These are phyloP conservation scores for Lentinus tigrinus DNA, from an alignment of 768 basidiomycete genomes.

Conservation along the genomic window DNA sequence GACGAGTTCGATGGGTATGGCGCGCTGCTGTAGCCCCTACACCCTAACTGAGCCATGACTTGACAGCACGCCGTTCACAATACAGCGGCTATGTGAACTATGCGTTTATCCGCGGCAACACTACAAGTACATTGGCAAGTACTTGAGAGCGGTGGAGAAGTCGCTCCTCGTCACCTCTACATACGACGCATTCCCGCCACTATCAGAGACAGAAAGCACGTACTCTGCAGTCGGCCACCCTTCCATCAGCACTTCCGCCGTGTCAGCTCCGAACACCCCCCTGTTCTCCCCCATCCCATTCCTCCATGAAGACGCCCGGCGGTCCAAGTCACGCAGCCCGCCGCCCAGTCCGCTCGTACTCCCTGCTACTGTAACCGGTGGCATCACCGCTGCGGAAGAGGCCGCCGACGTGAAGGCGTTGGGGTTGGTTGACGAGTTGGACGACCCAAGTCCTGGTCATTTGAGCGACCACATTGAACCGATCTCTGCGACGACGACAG, in stretches of 20 bases:
- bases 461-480: constrained; percentile 79
- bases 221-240: constrained; percentile 28
- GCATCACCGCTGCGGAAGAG: constrained; percentile 32
- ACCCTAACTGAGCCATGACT: constrained; percentile 5
- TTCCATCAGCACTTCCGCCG: constrained; percentile 44
- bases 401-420: constrained; percentile 47
- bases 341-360: constrained; percentile 72
- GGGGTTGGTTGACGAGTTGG: constrained; percentile 82
- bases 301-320: constrained; percentile 78
- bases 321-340: constrained; percentile 77
- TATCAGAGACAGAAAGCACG: constrained; percentile 37
- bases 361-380: constrained; percentile 33
- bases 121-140: constrained; percentile 82
- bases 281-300: constrained; percentile 88
- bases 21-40: not conserved
- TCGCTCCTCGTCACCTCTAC: constrained; percentile 82
- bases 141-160: constrained; percentile 83
- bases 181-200: constrained; percentile 69
- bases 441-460: constrained; percentile 82
- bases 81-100: constrained; percentile 87
- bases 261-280: constrained; percentile 70
- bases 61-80: constrained; percentile 70
- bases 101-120: constrained; percentile 64
- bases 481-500: constrained; percentile 59
- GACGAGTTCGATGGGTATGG: constrained; percentile 74